Evolutionary conservation across 495 filamentous ascomycete species (phyloP), one percentile per base, ranked within the genome.

Genomic region (Paragyromitra xinjiangensis): DNA sequence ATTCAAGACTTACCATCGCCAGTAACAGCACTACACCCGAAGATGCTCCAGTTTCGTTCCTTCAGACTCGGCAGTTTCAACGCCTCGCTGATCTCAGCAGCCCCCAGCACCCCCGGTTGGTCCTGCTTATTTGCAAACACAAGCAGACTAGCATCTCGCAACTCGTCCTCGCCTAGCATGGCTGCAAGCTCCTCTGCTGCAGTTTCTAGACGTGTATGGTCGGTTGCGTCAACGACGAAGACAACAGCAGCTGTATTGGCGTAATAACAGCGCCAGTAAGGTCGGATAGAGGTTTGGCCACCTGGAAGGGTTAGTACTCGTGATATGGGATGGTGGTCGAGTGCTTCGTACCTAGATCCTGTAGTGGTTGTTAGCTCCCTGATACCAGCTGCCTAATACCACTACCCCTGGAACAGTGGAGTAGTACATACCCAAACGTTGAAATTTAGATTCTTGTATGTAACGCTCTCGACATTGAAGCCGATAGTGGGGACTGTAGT

Each of bases 121-220:
- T 99, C 95, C 82, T 99, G 96, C 85, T 99, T 99, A 85, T 99
- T 99, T 70, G 95, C 95, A 84, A 99, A 99, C 3, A 99, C 96
- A 29, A 99, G 86, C 48, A 99, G 84, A 26, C 93, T 91, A 9
- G 96, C 95, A 78, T 98, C 96, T 72, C 91, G 91, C 39, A 99
- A 88, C 83, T 99, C 95, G 45, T 98, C 96, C 84, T 99, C 95
- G 82, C 94, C 94, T 69, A 99, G 84, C 96, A 99, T 99, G 1
- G 94, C 93, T 51, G 92, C 89, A 45, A 99, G 86, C 84, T 99
- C 95, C 80, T 97, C 95, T 8, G 94, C 90, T 0, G 95, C 95
- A 0, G 94, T 98, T 61, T 92, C 90, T 56, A 99, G 85, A 58
- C 95, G 92, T 76, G 97, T 93, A 81, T 98, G 94, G 89, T 99